Base-by-base conservation (phyloP, 2,329 filamentous ascomycete species). In the Achaetomium macrosporum region DNA sequence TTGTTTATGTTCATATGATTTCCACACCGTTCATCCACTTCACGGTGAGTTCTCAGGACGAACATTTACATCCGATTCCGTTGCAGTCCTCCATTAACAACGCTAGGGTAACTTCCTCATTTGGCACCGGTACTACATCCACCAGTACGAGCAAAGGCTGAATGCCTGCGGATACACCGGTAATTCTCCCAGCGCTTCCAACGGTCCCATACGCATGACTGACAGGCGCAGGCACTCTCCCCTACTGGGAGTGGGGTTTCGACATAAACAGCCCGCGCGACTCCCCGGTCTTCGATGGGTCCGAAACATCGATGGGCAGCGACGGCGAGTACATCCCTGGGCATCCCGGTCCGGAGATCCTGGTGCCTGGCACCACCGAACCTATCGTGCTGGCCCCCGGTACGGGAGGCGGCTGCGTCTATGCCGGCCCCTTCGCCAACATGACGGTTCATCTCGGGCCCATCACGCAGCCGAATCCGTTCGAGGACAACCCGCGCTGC, bases 401-500 rank as follows among this genome's bases (percentile, higher is more conserved):
- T 25, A 61, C 59, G 1, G 61, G 61, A 8, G 61, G 61, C 31
- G 61, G 61, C 20, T 63, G 61, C 37, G 55, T 63, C 10, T 39
- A 33, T 10, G 44, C 49, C 11, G 61, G 61, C 2, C 61, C 61
- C n/a, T 61, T 63, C 13, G 59, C 61, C 30, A 69, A 71, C 60
- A 69, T 71, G 59, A 67, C 63, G 0, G 66, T 72, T 16, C 70
- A 68, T 56, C 61, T 74, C 35, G 71, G 71, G 0, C 69, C 71
- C 7, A 64, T 68, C 45, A 61, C 62, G 30, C 59, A 60, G 25
- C 47, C 42, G 60, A 60, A 15, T 3, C 44, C 8, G 53, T 67
- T 51, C 58, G 63, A 59, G 33, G 69, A 71, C 50, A 71, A 75
- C 57, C 71, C 72, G n/a, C 68, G 73, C 20, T 73, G 72, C 55